Evolutionary conservation across 2,329 filamentous ascomycete genomes (phyloP).

Genomic region (Gaeumannomyces tritici): DNA sequence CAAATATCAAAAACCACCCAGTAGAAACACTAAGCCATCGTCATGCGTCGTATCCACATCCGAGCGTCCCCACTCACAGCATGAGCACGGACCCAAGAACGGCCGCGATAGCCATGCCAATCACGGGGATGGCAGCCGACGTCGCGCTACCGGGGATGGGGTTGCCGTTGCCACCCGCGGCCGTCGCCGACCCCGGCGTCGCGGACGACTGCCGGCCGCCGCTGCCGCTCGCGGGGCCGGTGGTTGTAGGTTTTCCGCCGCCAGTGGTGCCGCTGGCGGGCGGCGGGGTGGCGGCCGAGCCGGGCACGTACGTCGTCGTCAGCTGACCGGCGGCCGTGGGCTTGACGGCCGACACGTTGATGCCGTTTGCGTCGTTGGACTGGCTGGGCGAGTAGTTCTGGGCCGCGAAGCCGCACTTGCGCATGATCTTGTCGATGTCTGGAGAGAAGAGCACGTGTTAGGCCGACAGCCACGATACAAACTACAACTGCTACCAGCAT

Average conservation of each 20-base stretch:
- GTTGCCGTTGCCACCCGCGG: background rate
- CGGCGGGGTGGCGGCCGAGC: background rate
- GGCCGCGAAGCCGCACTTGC: conserved; percentile 23
- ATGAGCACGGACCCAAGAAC: background rate
- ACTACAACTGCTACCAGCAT: background rate
- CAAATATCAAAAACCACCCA: no score
- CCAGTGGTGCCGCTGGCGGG: no score
- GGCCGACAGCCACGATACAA: no score
- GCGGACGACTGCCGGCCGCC: background rate
- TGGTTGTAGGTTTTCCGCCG: no score
- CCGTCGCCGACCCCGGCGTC: no score
- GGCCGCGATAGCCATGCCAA: background rate
- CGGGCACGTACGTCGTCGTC: conserved; percentile 22
- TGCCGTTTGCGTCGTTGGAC: conserved; percentile 13
- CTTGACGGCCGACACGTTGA: conserved; percentile 21
- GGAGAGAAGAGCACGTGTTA: background rate
- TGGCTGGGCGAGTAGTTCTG: conserved; percentile 16
- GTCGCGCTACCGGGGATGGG: no score
- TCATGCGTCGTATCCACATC: background rate
- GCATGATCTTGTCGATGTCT: conserved; percentile 26
- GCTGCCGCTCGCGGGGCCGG: background rate
- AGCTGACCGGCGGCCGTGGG: conserved; percentile 22
- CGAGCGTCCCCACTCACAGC: background rate
- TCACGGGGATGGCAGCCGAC: background rate
- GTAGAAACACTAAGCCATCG: no score